Conservation (phyloP, 768 basidiomycete genomes). For the Pleurotus salmoneostramineus region DNA sequence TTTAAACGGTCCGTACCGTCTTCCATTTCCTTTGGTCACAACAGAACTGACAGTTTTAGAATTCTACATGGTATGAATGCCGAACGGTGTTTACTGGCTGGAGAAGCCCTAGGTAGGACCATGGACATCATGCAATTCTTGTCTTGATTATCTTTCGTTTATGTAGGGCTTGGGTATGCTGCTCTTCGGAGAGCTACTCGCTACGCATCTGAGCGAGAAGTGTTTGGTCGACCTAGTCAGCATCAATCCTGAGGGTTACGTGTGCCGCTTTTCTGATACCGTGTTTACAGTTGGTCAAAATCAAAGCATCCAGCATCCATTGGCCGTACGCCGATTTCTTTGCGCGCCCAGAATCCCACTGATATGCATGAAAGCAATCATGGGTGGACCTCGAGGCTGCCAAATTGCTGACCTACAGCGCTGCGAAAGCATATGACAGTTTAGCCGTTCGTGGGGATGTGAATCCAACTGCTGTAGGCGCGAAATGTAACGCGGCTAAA, state of each 20-base stretch:
- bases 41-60: neutral
- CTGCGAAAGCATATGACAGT: slow-evolving; percentile 12
- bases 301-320: slow-evolving; percentile 14
- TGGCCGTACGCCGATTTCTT: slow-evolving; percentile 6
- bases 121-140: neutral
- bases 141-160: too few relatives aligned
- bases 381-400: slow-evolving; percentile 13
- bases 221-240: slow-evolving; percentile 12
- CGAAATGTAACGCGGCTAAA: slow-evolving; percentile 13
- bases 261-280: neutral
- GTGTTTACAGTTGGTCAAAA: slow-evolving; percentile 11
- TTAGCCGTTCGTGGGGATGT: neutral
- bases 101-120: slow-evolving; percentile 12
- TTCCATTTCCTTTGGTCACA: neutral
- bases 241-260: neutral
- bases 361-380: slow-evolving; percentile 2
- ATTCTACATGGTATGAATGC: slow-evolving; percentile 16
- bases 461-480: slow-evolving; percentile 11
- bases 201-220: slow-evolving; percentile 11
- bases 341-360: neutral
- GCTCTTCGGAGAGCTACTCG: slow-evolving; percentile 10
- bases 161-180: slow-evolving; percentile 12
- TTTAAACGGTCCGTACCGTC: slow-evolving; percentile 7
- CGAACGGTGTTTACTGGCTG: slow-evolving; percentile 14
- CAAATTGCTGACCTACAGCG: slow-evolving; percentile 14